These are phyloP conservation scores for Botrytis porri DNA, from an alignment of 2,329 filamentous ascomycete species.

Conservation along the genomic window DNA sequence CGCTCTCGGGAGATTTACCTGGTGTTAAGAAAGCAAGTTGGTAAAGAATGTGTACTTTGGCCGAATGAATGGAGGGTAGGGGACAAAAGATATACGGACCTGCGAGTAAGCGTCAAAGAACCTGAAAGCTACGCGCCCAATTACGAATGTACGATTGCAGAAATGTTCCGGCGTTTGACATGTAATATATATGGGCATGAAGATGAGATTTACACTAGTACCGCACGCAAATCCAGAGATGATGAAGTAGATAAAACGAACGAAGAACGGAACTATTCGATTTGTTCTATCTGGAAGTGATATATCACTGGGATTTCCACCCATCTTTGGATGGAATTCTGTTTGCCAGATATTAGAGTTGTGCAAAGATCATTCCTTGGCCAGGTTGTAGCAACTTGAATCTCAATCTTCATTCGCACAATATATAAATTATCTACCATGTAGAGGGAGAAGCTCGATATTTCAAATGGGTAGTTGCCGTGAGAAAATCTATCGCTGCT, in stretches of 20 bases:
- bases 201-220: neutral
- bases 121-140: neutral
- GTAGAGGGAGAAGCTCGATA: neutral
- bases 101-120: slow-evolving; percentile 1
- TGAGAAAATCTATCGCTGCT: neutral
- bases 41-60: slow-evolving; percentile 51
- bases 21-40: slow-evolving; percentile 96
- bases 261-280: neutral
- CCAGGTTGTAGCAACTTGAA: neutral
- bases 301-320: neutral
- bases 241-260: neutral
- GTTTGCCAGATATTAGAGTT: neutral
- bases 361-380: neutral
- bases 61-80: neutral
- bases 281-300: neutral
- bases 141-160: slow-evolving; percentile 7
- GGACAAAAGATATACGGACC: neutral
- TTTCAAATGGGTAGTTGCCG: neutral
- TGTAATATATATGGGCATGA: slow-evolving; percentile 2
- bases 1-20: slow-evolving; percentile 78
- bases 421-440: neutral
- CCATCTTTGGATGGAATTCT: neutral
- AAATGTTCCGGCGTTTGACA: neutral
- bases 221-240: neutral
- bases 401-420: neutral